A percentile compares a stretch with the other conserved stretches of the same genome.
phyloP scores from a whole-genome alignment of 73 alveolate genomes.

The Paramecium biaurelia region DNA sequence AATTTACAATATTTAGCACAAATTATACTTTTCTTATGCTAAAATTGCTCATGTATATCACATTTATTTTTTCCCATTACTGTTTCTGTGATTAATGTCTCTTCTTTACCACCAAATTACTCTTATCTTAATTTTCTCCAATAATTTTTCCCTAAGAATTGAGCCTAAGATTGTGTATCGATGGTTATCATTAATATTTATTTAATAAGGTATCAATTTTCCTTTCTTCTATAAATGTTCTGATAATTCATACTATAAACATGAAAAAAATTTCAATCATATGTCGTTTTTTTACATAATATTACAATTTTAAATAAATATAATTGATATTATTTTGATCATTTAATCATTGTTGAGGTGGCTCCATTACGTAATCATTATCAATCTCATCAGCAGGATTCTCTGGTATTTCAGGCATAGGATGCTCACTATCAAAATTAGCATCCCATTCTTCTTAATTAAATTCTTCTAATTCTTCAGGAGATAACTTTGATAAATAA shows the following conservation, averaged over 20 bases:
- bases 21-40: neutral
- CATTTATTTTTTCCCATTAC: neutral
- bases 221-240: neutral
- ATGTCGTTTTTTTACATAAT: neutral
- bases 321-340: neutral
- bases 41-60: neutral
- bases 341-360: neutral
- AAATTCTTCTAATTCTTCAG: slow-evolving; percentile 40
- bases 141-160: neutral
- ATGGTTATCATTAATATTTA: neutral
- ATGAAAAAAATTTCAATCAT: neutral
- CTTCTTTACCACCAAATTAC: neutral
- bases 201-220: neutral
- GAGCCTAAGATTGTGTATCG: neutral
- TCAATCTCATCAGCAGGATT: slow-evolving; percentile 36
- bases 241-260: neutral
- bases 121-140: neutral
- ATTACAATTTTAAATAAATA: neutral
- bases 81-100: neutral
- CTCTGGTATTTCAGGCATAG: slow-evolving; percentile 33
- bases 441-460: slow-evolving; percentile 49
- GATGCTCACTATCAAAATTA: slow-evolving; percentile 1
- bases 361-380: neutral
- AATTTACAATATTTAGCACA: neutral
- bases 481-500: slow-evolving; percentile 19